Evolutionary conservation across 495 filamentous ascomycete species (phyloP).

Genomic region (Daldinia childiae): DNA sequence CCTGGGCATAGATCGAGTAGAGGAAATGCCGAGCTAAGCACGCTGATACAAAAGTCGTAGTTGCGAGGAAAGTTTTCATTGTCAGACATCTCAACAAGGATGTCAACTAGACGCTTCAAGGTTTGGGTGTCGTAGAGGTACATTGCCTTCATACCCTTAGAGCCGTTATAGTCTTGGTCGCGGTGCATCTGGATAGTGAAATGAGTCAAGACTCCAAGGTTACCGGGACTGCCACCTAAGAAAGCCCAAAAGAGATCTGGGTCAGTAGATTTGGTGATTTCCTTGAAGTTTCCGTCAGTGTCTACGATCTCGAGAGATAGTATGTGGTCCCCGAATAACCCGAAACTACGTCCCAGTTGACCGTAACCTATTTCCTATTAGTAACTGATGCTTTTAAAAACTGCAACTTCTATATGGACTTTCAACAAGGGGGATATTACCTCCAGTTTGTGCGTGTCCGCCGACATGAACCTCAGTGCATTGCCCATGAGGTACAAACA

Average conservation of each 20-base stretch:
- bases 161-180: conserved; percentile 51
- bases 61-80: conserved; percentile 52
- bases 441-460: conserved; percentile 55
- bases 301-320: conserved; percentile 51
- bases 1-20: conserved; percentile 47
- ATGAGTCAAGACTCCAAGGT: conserved; percentile 55
- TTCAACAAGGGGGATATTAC: conserved; percentile 20
- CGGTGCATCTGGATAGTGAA: conserved; percentile 52
- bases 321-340: conserved; percentile 55
- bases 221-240: conserved; percentile 56
- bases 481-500: conserved; percentile 57
- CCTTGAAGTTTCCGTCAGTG: conserved; percentile 49
- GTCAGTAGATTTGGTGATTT: conserved; percentile 49
- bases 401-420: background rate
- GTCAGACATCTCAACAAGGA: conserved; percentile 53
- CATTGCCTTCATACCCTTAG: conserved; percentile 48
- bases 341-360: conserved; percentile 53
- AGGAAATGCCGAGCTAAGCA: conserved; percentile 50
- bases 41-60: conserved; percentile 55
- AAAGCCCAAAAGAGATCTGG: conserved; percentile 55
- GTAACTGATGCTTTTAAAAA: background rate
- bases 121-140: conserved; percentile 48
- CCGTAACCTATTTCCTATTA: conserved; percentile 47
- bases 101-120: conserved; percentile 47
- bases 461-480: conserved; percentile 54